Base-by-base conservation (phyloP, 345 rosid species). In the Cochlearia excelsa region DNA sequence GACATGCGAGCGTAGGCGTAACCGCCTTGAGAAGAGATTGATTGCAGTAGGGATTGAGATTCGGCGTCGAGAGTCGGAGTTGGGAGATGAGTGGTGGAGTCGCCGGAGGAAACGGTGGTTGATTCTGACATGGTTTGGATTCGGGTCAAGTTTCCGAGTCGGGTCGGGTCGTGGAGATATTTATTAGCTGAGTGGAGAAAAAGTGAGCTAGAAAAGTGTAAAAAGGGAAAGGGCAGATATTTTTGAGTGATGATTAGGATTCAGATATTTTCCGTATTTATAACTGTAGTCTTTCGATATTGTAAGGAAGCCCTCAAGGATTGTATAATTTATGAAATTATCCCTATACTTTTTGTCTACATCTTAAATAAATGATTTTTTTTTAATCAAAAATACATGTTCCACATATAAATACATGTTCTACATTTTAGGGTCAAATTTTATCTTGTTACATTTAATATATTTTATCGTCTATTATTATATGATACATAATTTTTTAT, bases 1-100 rank as follows among this genome's bases (percentile, higher is more conserved):
- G 87, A 74, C 87, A 82, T 85, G 63, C 97, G 72, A 57, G 84
- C 81, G 68, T 74, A 92, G 59, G 87, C 90, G 69, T 88, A 92
- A 9, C 98, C 98, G 41, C 97, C 95, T 57, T 86, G 82, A 64
- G 77, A 77, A n/a, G 82, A 68, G 50, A 92, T 78, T 37, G 88
- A 56, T 26, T 83, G 87, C 67, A 92, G 72, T 34, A 88, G 83
- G 45, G 64, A 11, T 1, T 77, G 53, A 3, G 85, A 83, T 56
- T 92, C 86, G 49, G 78, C 61, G 76, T 86, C 94, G 5, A 92
- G 76, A 30, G 79, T 69, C 2, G 98, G 95, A 34, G 97, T 88
- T 8, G 77, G 60, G 59, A 92, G 77, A 33, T 57, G 66, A 16
- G 71, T 39, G 57, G 57, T 6, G n/a, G 57, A 4, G 52, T 58